Percentiles rank a stretch among this genome's conserved stretches.
Conservation (phyloP, 164 flowering plant species). For the Dillenia suffruticosa region DNA sequence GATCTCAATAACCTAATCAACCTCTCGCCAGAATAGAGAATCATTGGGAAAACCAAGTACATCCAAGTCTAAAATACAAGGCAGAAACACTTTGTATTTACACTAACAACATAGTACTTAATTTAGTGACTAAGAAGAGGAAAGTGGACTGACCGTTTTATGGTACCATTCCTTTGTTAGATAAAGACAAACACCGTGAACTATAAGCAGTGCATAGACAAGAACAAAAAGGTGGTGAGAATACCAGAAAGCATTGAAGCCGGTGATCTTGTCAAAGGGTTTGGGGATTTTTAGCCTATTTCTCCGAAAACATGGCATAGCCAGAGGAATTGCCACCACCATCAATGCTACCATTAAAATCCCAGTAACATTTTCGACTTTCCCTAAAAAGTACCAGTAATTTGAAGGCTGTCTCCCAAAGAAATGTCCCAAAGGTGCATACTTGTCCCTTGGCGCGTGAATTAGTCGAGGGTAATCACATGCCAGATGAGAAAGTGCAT, state of each 20-base stretch:
- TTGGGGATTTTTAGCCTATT: constrained; percentile 25
- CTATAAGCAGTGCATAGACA: not conserved
- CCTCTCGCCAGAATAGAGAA: not conserved
- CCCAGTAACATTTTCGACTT: constrained; percentile 28
- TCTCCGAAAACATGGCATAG: constrained; percentile 35
- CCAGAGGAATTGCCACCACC: constrained; percentile 28
- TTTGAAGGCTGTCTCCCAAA: constrained; percentile 10
- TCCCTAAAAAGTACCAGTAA: constrained; percentile 35
- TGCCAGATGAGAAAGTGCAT: constrained; percentile 32
- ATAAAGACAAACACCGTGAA: not conserved
- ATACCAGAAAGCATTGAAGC: constrained; percentile 3
- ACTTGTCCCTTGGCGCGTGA: constrained; percentile 22
- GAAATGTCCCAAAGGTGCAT: not conserved
- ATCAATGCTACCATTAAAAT: constrained; percentile 31
- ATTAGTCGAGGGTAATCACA: constrained; percentile 46
- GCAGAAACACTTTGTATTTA: not conserved
- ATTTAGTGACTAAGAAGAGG: not conserved
- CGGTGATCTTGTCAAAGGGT: not conserved
- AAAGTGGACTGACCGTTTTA: not conserved
- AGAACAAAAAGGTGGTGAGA: not conserved
- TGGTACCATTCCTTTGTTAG: not conserved
- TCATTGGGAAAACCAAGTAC: not conserved
- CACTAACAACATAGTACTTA: not conserved
- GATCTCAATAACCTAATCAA: not conserved
- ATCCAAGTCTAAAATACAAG: not conserved